phyloP scores from a whole-genome alignment of 1,284 basidiomycete species.

The Tilletiaria anomala region DNA sequence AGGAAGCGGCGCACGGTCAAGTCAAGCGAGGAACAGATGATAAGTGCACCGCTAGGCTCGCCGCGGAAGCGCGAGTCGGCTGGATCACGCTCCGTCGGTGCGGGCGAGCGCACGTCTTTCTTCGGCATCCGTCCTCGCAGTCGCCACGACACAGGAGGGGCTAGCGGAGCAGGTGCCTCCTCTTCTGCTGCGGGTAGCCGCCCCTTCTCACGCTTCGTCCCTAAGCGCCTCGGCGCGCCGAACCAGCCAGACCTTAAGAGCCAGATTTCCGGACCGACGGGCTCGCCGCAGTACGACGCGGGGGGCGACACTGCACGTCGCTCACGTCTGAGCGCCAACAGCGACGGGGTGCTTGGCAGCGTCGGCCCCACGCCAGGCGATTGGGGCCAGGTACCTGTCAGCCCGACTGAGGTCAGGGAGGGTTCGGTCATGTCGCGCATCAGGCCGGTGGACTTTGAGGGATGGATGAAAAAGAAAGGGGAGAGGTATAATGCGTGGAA shows the following conservation, averaged over 20 bases:
- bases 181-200: no score
- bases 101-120: constrained; percentile 24
- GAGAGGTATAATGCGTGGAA: constrained; percentile 92
- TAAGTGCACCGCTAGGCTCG: no score
- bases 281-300: constrained; percentile 26
- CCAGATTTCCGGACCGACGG: constrained; percentile 35
- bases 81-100: constrained; percentile 4
- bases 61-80: no score
- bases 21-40: no score
- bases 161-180: no score
- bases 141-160: constrained; percentile 9
- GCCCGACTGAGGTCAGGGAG: constrained; percentile 1
- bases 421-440: constrained; percentile 27
- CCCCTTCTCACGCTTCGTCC: not conserved
- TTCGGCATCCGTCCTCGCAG: constrained; percentile 19
- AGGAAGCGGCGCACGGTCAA: no score
- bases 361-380: no score
- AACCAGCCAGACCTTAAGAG: constrained; percentile 15
- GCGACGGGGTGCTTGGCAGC: not conserved
- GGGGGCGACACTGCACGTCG: no score
- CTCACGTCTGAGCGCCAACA: not conserved
- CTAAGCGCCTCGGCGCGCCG: not conserved
- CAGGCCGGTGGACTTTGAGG: constrained; percentile 32
- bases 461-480: constrained; percentile 92
- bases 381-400: no score